phyloP scores from a whole-genome alignment of 257 asterid genomes.

The Nicotiana attenuata region DNA sequence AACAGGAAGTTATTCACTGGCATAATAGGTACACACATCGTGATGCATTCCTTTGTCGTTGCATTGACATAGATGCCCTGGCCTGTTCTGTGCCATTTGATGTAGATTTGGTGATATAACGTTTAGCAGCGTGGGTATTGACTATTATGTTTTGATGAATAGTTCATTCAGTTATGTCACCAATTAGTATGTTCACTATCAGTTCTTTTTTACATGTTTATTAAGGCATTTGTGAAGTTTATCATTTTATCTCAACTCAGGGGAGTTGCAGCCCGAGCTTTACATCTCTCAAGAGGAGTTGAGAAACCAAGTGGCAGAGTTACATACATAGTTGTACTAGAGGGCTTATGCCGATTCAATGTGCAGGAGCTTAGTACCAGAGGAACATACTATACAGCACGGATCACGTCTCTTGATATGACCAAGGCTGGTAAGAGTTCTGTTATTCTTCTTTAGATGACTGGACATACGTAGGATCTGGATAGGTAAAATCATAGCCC shows the following conservation, averaged over 20 bases:
- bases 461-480: background rate
- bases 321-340: constrained; percentile 93
- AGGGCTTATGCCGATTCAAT: constrained; percentile 91
- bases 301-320: constrained; percentile 99
- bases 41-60: background rate
- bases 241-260: constrained; percentile 1
- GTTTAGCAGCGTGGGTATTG: background rate
- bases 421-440: constrained; percentile 62
- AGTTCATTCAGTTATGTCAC: background rate
- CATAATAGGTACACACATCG: constrained; percentile 56
- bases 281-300: constrained; percentile 96
- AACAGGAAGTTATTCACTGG: constrained; percentile 90
- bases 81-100: background rate
- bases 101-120: no score
- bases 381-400: constrained; percentile 94
- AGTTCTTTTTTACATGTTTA: constrained; percentile 13
- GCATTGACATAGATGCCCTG: background rate
- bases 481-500: background rate
- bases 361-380: constrained; percentile 96
- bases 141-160: background rate
- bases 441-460: constrained; percentile 2
- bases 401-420: constrained; percentile 89
- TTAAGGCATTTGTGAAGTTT: constrained; percentile 38
- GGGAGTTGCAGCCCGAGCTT: constrained; percentile 67
- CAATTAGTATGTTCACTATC: background rate